phyloP scores from a whole-genome alignment of 106 monocot species.

The Acorus gramineus region DNA sequence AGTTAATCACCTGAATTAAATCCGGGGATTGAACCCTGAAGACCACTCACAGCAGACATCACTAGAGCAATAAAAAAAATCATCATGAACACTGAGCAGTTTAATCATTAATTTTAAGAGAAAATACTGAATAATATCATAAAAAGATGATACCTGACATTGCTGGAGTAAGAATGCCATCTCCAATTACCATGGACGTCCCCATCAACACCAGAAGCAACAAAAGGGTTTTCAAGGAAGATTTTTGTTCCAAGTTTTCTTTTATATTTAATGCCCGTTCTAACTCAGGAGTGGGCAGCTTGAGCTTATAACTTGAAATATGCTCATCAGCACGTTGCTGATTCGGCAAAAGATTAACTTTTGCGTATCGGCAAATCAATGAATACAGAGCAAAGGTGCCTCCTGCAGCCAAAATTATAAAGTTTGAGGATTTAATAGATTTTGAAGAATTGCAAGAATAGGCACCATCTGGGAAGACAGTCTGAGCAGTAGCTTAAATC shows the following conservation, averaged over 20 bases:
- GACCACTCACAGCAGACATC: slow-evolving; percentile 92
- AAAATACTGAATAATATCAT: not conserved
- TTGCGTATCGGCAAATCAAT: slow-evolving; percentile 88
- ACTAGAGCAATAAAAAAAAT: slow-evolving; percentile 30
- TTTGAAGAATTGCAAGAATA: slow-evolving; percentile 1
- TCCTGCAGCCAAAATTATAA: slow-evolving; percentile 31
- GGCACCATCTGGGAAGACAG: not conserved
- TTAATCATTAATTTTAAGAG: not conserved
- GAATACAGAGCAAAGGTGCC: slow-evolving; percentile 92
- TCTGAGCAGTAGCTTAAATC: not conserved
- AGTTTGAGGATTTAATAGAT: not conserved
- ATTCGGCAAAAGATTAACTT: slow-evolving; percentile 76
- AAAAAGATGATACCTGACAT: slow-evolving; percentile 59
- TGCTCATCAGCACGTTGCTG: slow-evolving; percentile 79
- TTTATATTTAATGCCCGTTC: slow-evolving; percentile 72
- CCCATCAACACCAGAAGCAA: slow-evolving; percentile 84
- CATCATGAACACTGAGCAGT: not conserved
- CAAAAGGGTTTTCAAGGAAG: slow-evolving; percentile 48
- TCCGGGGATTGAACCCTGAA: slow-evolving; percentile 70
- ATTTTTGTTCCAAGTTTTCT: slow-evolving; percentile 48
- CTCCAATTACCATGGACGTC: slow-evolving; percentile 88
- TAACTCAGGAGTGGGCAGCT: slow-evolving; percentile 76
- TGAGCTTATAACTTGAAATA: slow-evolving; percentile 81
- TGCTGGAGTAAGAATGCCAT: slow-evolving; percentile 92
- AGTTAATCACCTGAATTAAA: slow-evolving; percentile 41